Evolutionary conservation across 306 rosid species (phyloP).

Genomic region (Lablab purpureus): DNA sequence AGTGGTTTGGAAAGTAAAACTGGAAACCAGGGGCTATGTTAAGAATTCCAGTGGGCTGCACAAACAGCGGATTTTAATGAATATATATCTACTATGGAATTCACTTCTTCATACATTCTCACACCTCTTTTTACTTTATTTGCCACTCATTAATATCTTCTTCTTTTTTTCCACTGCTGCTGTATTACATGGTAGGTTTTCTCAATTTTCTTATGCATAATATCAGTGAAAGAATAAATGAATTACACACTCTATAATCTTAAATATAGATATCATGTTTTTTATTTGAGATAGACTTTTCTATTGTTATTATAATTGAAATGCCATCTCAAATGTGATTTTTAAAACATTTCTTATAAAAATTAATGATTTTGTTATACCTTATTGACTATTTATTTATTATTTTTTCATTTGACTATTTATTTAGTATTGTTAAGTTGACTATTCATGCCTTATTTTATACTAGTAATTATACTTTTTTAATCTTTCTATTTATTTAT

Average conservation of each 20-base stretch:
- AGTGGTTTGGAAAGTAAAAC: conserved; percentile 65
- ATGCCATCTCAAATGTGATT: neutral
- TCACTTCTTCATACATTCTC: neutral
- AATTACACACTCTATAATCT: neutral
- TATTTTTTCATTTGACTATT: neutral
- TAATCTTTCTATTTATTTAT: neutral
- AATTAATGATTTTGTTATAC: neutral
- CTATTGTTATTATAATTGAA: neutral
- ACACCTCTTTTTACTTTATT: neutral
- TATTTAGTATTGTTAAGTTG: neutral
- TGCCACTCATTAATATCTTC: neutral
- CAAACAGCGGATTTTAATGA: conserved; percentile 70
- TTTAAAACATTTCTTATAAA: neutral
- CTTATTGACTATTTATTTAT: neutral
- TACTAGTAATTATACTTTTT: too few species aligned
- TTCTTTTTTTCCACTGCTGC: neutral
- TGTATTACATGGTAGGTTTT: neutral
- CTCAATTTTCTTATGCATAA: too few species aligned
- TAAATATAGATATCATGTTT: neutral
- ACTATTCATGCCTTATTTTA: neutral
- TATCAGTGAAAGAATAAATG: neutral
- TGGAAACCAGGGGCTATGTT: conserved; percentile 96
- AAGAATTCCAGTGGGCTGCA: conserved; percentile 85
- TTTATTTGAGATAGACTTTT: neutral
- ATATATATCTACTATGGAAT: neutral